Percentiles rank a stretch among this genome's conserved stretches.
Evolutionary conservation across 176 grass and related monocot genomes (phyloP).

Genomic region (Juncus inflexus): DNA sequence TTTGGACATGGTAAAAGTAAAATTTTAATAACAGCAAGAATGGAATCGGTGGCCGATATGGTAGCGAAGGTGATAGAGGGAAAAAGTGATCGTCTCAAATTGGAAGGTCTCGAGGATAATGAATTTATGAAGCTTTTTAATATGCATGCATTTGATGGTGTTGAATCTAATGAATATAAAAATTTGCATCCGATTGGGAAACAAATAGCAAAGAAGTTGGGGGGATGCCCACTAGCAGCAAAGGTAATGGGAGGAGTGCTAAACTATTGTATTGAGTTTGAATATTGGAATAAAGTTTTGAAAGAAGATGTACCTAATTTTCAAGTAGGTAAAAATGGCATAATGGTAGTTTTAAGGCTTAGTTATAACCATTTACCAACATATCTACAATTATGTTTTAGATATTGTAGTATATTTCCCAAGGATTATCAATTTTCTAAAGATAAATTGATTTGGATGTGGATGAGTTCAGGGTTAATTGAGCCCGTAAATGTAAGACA

Average conservation of each 20-base stretch:
- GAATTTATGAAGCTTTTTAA: slow-evolving; percentile 37
- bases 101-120: slow-evolving; percentile 32
- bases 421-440: slow-evolving; percentile 40
- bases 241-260: slow-evolving; percentile 32
- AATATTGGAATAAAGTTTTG: slow-evolving; percentile 30
- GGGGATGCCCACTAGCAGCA: slow-evolving; percentile 37
- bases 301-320: slow-evolving; percentile 19
- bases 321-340: slow-evolving; percentile 12
- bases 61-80: slow-evolving; percentile 1
- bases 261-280: not conserved
- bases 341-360: slow-evolving; percentile 23
- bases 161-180: slow-evolving; percentile 1
- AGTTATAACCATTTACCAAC: slow-evolving; percentile 43
- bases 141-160: slow-evolving; percentile 27
- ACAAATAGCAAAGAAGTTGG: slow-evolving; percentile 32
- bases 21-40: slow-evolving; percentile 38
- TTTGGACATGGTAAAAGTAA: slow-evolving; percentile 29
- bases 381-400: slow-evolving; percentile 36
- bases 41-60: slow-evolving; percentile 39
- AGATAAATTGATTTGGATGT: slow-evolving; percentile 43
- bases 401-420: slow-evolving; percentile 51
- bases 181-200: slow-evolving; percentile 34
- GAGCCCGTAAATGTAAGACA: not conserved
- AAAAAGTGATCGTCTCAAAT: slow-evolving; percentile 21
- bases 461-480: slow-evolving; percentile 10